Percentiles rank a stretch among this genome's conserved stretches.
These are phyloP conservation scores for Lichtheimia ornata DNA, from an alignment of 371 early-diverging fungal genomes.

Conservation along the genomic window DNA sequence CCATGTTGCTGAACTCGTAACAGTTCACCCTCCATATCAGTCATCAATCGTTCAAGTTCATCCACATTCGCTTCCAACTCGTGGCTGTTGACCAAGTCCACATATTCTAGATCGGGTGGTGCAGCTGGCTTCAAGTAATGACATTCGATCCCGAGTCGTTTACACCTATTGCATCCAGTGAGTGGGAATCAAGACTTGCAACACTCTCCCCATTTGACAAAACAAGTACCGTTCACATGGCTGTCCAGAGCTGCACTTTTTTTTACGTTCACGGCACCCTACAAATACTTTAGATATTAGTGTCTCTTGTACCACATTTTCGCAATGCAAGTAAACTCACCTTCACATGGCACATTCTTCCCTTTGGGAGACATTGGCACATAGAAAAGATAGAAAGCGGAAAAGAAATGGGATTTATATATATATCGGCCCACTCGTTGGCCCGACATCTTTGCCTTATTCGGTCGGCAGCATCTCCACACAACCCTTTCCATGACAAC, in stretches of 20 bases:
- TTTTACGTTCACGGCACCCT: constrained; percentile 52
- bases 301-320: not conserved
- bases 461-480: no score
- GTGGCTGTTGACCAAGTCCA: constrained; percentile 11
- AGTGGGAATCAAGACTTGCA: no score
- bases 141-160: constrained; percentile 15
- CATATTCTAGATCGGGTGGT: constrained; percentile 12
- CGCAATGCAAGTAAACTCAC: constrained; percentile 14
- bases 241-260: constrained; percentile 41
- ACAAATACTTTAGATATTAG: not conserved
- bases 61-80: constrained; percentile 9
- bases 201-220: not conserved
- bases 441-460: no score
- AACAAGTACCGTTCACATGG: constrained; percentile 43
- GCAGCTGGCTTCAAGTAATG: constrained; percentile 17
- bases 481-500: no score
- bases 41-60: constrained; percentile 12
- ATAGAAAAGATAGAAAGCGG: constrained; percentile 1
- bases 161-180: constrained; percentile 7
- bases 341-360: constrained; percentile 44
- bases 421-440: not conserved
- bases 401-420: not conserved
- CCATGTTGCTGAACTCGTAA: constrained; percentile 7
- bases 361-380: constrained; percentile 20
- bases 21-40: constrained; percentile 13